Base-by-base conservation (phyloP, 2,329 filamentous ascomycete species). In the Chrysosporium keratinophilum region DNA sequence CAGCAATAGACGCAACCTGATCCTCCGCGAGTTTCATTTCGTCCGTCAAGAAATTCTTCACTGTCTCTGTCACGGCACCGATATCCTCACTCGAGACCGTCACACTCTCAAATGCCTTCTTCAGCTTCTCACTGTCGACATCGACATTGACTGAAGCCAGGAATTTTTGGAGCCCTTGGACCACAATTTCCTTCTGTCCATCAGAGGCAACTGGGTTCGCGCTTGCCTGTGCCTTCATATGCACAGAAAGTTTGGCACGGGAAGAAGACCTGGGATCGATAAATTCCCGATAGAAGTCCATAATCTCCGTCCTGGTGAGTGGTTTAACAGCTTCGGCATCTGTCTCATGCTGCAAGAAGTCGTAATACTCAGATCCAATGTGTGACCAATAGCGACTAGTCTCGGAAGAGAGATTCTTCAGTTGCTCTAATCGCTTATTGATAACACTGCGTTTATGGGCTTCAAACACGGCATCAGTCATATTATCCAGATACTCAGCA, bases 361-460 rank as follows among this genome's bases (percentile, higher is more conserved):
- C 89, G 67, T 90, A 94, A 61, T 85, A 87, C 66, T 96, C 90
- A 50, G 79, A 85, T 49, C 81, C 80, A 61, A 98, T 88, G 64
- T 96, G 88, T 49, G 77, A 78, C 90, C 88, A 95, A 66, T 94
- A 84, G 43, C 88, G 79, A 53, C 77, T 79, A 4, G 84, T 88
- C 72, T 98, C 93, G 59, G 91, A 85, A 56, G 84, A 80, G 45
- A 98, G 74, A 60, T 96, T 97, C 77, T 95, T 95, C 62, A 95
- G 70, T 69, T 94, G 95, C 71, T 97, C 90, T 19, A 95, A 74
- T 14, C 88, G 77, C 71, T 89, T 89, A 65, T 87, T 88, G 64
- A 96, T 83, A 41, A 97, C 76, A 63, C 89, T 94, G 61, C 86
- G 80, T 74, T 95, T 95, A 73, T 97, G 88, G 46, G 82, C 83